phyloP scores from a whole-genome alignment of 106 monocot genomes.

The Alisma plantagoaquatica region DNA sequence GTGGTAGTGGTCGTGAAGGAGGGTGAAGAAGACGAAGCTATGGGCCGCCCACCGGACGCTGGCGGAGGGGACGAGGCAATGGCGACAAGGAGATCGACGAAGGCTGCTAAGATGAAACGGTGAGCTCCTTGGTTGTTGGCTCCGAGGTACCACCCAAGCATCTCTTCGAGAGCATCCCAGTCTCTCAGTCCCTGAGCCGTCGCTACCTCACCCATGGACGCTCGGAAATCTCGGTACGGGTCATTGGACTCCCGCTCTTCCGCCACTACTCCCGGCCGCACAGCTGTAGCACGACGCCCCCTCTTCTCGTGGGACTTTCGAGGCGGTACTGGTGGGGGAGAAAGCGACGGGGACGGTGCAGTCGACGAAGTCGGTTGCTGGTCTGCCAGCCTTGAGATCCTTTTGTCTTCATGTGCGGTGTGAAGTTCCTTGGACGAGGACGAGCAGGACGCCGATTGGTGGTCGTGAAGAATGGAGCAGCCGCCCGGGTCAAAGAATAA shows the following conservation, averaged over 20 bases:
- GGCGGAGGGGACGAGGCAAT: background rate
- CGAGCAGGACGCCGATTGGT: too few species aligned
- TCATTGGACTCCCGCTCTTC: conserved; percentile 50
- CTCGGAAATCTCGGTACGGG: conserved; percentile 48
- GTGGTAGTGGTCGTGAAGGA: background rate
- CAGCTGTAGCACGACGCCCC: too few species aligned
- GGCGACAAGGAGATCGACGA: conserved; percentile 44
- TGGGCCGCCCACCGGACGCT: background rate
- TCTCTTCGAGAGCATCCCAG: conserved; percentile 44
- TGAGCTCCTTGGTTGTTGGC: conserved; percentile 47
- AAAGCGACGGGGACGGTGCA: background rate
- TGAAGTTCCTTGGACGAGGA: too few species aligned
- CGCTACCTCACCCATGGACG: conserved; percentile 76
- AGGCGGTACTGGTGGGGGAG: background rate
- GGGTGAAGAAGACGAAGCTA: background rate
- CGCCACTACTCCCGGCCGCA: conserved; percentile 42
- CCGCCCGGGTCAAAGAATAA: conserved; percentile 27
- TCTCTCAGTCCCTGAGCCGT: conserved; percentile 32
- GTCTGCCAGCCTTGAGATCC: background rate
- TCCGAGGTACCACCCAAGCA: conserved; percentile 56
- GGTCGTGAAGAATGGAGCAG: too few species aligned
- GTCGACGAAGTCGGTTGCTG: background rate
- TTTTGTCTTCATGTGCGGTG: conserved; percentile 11
- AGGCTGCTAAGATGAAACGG: conserved; percentile 52
- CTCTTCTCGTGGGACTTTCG: too few species aligned